Percentiles rank a stretch among this genome's conserved stretches.
Conservation (phyloP, 495 filamentous ascomycete genomes). For the Penicillium mononematosum region DNA sequence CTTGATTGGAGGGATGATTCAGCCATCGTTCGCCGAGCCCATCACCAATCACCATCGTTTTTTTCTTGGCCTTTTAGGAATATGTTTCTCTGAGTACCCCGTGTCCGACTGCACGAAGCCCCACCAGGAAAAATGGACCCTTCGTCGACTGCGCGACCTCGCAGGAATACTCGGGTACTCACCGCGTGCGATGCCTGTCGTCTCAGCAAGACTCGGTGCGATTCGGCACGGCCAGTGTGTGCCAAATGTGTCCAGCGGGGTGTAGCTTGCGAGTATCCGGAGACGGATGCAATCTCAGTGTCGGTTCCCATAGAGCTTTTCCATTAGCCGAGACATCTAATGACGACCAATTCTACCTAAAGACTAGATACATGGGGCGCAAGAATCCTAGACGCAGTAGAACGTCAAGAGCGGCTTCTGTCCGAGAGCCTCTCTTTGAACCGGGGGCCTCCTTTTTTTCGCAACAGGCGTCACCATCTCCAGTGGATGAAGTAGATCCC, state of each 20-base stretch:
- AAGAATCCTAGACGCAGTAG: slow-evolving; percentile 29
- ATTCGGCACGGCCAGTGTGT: slow-evolving; percentile 30
- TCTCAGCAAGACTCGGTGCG: slow-evolving; percentile 33
- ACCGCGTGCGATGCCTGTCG: slow-evolving; percentile 34
- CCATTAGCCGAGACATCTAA: slow-evolving; percentile 15
- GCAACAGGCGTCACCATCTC: slow-evolving; percentile 15
- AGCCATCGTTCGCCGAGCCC: slow-evolving; percentile 9
- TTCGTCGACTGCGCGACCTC: slow-evolving; percentile 18
- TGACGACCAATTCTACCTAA: slow-evolving; percentile 14
- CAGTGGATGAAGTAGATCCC: slow-evolving; percentile 26
- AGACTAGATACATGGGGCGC: slow-evolving; percentile 31
- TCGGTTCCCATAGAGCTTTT: slow-evolving; percentile 21
- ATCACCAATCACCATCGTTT: slow-evolving; percentile 10
- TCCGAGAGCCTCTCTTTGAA: slow-evolving; percentile 19
- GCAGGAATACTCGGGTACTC: slow-evolving; percentile 33
- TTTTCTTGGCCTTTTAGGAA: slow-evolving; percentile 1
- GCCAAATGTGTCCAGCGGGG: slow-evolving; percentile 32
- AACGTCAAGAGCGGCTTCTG: slow-evolving; percentile 31
- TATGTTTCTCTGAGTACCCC: slow-evolving; percentile 2
- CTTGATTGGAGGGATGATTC: slow-evolving; percentile 22
- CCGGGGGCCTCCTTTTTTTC: slow-evolving; percentile 3
- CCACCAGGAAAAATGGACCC: slow-evolving; percentile 13
- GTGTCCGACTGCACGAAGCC: slow-evolving; percentile 11
- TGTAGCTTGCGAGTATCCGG: slow-evolving; percentile 32
- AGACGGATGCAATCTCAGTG: slow-evolving; percentile 32